Evolutionary conservation across 441 rosid species (phyloP).

Genomic region (Populus trichocarpa): DNA sequence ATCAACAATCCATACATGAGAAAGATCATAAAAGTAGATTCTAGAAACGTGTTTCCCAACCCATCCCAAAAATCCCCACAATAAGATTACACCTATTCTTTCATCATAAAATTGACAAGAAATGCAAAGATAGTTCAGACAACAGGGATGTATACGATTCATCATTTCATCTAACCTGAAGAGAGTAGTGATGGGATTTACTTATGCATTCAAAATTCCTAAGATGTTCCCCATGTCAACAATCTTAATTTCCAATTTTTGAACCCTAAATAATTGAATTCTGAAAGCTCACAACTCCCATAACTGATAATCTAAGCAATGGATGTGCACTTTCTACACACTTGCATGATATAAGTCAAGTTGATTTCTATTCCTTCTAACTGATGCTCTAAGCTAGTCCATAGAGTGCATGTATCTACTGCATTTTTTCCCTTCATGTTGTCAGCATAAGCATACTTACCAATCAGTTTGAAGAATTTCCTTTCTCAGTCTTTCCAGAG

Average conservation of each 20-base stretch:
- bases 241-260: neutral
- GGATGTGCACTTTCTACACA: neutral
- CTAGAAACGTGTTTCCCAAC: neutral
- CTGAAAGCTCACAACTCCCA: neutral
- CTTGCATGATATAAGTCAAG: neutral
- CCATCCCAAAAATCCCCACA: neutral
- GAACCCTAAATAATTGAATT: neutral
- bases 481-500: constrained; percentile 69
- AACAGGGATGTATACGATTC: neutral
- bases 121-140: neutral
- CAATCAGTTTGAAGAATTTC: constrained; percentile 80
- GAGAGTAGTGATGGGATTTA: neutral
- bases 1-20: neutral
- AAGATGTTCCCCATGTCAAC: neutral
- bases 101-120: neutral
- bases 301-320: neutral
- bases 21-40: neutral
- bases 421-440: neutral
- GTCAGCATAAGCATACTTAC: constrained; percentile 3
- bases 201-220: neutral
- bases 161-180: neutral
- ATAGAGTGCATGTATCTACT: neutral
- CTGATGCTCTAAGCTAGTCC: neutral
- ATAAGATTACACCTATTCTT: neutral
- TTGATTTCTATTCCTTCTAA: neutral